These are phyloP conservation scores for Biancaea sappan DNA, from an alignment of 306 rosid genomes.

Conservation along the genomic window DNA sequence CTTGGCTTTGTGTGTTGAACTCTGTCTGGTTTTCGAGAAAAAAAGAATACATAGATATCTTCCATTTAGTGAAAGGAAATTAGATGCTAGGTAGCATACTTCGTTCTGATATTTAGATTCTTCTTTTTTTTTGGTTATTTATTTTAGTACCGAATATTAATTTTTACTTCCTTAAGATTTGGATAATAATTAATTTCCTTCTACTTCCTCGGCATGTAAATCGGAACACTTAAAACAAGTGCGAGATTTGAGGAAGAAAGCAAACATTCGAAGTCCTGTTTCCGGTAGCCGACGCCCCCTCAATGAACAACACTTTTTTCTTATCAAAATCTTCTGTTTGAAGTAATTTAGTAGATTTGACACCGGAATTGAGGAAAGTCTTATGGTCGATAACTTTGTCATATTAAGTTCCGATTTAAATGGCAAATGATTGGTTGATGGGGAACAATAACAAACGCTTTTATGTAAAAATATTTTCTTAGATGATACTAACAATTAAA, in stretches of 20 bases:
- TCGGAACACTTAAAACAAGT: neutral
- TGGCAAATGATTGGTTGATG: neutral
- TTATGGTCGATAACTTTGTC: neutral
- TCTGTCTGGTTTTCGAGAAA: constrained; percentile 26
- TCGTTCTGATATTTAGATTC: neutral
- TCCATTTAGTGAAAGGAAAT: neutral
- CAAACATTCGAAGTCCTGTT: neutral
- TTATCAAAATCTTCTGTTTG: neutral
- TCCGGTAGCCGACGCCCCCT: neutral
- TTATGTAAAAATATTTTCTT: neutral
- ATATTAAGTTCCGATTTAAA: neutral
- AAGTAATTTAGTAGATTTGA: neutral
- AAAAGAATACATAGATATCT: neutral
- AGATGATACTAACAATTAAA: neutral
- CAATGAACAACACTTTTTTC: neutral
- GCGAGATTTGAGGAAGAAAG: neutral
- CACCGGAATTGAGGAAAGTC: neutral
- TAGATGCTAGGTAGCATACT: neutral
- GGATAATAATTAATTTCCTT: neutral
- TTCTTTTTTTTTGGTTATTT: neutral
- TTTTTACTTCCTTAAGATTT: neutral
- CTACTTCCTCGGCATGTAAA: neutral
- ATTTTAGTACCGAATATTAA: neutral
- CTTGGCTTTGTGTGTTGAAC: constrained; percentile 5
- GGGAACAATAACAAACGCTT: neutral